phyloP scores from a whole-genome alignment of 345 rosid genomes.

The Melastoma malabathricum region DNA sequence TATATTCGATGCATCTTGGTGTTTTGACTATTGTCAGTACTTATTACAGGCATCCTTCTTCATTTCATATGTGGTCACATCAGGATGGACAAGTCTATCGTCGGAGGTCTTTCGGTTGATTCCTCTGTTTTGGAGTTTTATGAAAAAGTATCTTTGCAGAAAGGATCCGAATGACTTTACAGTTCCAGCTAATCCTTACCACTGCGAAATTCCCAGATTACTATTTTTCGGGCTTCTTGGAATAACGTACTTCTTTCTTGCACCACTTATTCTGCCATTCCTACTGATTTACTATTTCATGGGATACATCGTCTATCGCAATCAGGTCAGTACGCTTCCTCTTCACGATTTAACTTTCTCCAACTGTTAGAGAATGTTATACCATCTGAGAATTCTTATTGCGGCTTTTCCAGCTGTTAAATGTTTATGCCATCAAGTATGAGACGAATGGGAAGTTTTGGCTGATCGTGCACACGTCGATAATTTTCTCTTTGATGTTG shows the following conservation, averaged over 20 bases:
- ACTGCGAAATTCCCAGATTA: slow-evolving; percentile 51
- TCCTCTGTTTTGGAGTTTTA: slow-evolving; percentile 40
- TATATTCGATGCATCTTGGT: too few species aligned
- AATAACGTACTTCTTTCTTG: slow-evolving; percentile 69
- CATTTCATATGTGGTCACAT: slow-evolving; percentile 82
- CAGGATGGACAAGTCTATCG: slow-evolving; percentile 84
- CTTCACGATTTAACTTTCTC: neutral
- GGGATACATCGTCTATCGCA: slow-evolving; percentile 80
- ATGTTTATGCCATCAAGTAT: slow-evolving; percentile 63
- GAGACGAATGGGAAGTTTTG: slow-evolving; percentile 71
- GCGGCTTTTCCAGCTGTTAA: slow-evolving; percentile 43
- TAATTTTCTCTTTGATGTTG: slow-evolving; percentile 59
- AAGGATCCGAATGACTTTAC: slow-evolving; percentile 37
- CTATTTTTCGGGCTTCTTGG: slow-evolving; percentile 82
- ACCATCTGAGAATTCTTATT: neutral
- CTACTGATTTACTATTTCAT: slow-evolving; percentile 65
- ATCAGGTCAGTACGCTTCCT: slow-evolving; percentile 44
- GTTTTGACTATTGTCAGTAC: slow-evolving; percentile 7
- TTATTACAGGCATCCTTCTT: slow-evolving; percentile 71
- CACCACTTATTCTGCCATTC: slow-evolving; percentile 83
- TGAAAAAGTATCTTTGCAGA: slow-evolving; percentile 20
- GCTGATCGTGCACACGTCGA: slow-evolving; percentile 67
- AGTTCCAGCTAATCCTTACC: slow-evolving; percentile 53
- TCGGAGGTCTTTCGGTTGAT: slow-evolving; percentile 59
- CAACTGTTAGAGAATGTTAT: neutral